Evolutionary conservation across 1,139 yeast species (phyloP).

Genomic region (Sugiyamaella grinbergsii): DNA sequence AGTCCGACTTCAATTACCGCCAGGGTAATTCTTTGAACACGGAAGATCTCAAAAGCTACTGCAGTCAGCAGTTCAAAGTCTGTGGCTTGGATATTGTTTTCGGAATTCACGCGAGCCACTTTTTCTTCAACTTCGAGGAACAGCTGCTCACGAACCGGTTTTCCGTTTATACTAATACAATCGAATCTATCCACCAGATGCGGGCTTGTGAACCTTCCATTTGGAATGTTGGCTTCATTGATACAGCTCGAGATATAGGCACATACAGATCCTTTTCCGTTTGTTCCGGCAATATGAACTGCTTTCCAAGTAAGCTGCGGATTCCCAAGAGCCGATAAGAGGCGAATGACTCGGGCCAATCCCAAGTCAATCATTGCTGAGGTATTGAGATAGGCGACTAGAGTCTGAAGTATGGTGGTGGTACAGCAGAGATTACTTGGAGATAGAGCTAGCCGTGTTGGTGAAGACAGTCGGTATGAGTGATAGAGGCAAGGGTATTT

Average conservation of each 20-base stretch:
- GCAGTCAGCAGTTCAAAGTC: constrained; percentile 87
- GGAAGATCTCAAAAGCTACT: constrained; percentile 76
- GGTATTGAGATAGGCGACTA: too few relatives aligned
- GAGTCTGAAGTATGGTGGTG: not conserved
- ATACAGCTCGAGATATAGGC: constrained; percentile 72
- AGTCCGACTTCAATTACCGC: constrained; percentile 89
- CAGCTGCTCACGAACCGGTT: constrained; percentile 51
- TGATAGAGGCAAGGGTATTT: constrained; percentile 8
- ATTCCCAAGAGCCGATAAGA: constrained; percentile 63
- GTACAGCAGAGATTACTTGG: not conserved
- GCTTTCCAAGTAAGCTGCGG: constrained; percentile 68
- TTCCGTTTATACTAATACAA: constrained; percentile 66
- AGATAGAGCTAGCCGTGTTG: too few relatives aligned
- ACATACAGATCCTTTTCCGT: constrained; percentile 91
- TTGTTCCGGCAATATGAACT: constrained; percentile 89
- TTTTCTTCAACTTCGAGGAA: constrained; percentile 51
- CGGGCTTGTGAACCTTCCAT: constrained; percentile 88
- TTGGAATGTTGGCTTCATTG: constrained; percentile 50
- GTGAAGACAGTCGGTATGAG: not conserved
- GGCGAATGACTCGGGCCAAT: constrained; percentile 56
- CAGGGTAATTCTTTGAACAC: constrained; percentile 57
- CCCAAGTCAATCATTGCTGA: constrained; percentile 60
- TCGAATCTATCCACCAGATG: constrained; percentile 75
- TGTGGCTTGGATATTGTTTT: constrained; percentile 59
- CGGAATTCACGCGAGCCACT: constrained; percentile 40